These are phyloP conservation scores for Colletotrichum aenigma DNA, from an alignment of 2,329 filamentous ascomycete species.

Conservation along the genomic window DNA sequence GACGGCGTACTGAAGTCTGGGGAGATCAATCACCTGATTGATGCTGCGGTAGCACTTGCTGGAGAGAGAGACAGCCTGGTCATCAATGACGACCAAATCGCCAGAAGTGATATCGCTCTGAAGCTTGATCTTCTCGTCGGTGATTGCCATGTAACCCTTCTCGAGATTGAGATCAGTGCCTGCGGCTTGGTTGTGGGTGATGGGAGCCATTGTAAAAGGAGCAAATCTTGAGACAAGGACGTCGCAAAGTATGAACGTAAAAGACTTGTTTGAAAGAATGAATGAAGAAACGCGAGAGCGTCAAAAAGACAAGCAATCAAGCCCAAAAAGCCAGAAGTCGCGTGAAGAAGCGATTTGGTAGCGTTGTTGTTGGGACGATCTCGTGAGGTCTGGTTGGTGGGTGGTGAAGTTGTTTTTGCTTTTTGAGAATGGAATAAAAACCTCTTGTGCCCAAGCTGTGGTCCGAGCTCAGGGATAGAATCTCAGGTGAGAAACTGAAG, in stretches of 20 bases:
- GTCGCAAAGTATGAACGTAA: not conserved
- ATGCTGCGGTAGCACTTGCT: not conserved
- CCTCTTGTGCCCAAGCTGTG: not conserved
- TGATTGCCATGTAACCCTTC: not conserved
- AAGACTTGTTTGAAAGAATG: not conserved
- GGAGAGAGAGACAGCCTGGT: not conserved
- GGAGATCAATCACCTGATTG: not conserved
- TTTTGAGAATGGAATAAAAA: not conserved
- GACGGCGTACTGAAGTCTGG: not conserved
- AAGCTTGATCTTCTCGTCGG: not conserved
- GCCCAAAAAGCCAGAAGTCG: not conserved
- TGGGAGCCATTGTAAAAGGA: not conserved
- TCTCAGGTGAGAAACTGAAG: not conserved
- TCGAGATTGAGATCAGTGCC: not conserved
- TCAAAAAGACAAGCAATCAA: not conserved
- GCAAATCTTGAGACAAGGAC: not conserved
- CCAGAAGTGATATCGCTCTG: not conserved
- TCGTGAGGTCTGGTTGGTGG: not conserved
- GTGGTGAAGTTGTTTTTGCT: not conserved
- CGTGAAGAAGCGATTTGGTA: not conserved
- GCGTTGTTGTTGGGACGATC: not conserved
- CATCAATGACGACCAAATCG: not conserved
- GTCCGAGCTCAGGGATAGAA: not conserved
- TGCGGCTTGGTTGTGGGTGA: not conserved
- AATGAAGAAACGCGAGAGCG: not conserved